Percentiles rank a stretch among this genome's conserved stretches.
Evolutionary conservation across 306 rosid genomes (phyloP).

Genomic region (Glycine tomentella): DNA sequence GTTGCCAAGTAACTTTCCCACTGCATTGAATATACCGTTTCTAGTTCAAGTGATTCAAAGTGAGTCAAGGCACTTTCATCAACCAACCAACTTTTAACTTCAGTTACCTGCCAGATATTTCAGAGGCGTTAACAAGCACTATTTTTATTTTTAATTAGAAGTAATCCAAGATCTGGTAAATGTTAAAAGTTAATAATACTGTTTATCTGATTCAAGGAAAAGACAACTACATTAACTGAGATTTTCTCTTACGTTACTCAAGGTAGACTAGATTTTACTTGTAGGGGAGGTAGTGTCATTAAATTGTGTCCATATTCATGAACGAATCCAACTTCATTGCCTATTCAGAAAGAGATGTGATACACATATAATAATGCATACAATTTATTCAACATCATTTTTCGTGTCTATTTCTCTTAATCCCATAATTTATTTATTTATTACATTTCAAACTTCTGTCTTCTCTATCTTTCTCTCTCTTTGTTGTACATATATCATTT

Average conservation of each 20-base stretch:
- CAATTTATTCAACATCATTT: too few species aligned
- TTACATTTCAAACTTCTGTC: too few species aligned
- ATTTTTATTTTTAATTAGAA: slow-evolving; percentile 1
- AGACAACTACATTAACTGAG: slow-evolving; percentile 20
- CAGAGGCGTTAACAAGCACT: slow-evolving; percentile 43
- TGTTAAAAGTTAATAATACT: slow-evolving; percentile 17
- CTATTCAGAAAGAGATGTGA: slow-evolving; percentile 1
- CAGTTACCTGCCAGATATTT: slow-evolving; percentile 61
- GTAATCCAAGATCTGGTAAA: slow-evolving; percentile 13
- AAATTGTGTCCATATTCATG: slow-evolving; percentile 32
- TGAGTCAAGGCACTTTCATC: slow-evolving; percentile 74
- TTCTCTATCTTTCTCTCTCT: too few species aligned
- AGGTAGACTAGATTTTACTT: not conserved
- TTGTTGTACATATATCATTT: too few species aligned
- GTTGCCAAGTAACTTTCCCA: slow-evolving; percentile 15
- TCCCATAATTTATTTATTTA: too few species aligned
- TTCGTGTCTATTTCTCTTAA: too few species aligned
- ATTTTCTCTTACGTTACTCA: not conserved
- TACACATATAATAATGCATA: too few species aligned
- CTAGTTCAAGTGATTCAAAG: slow-evolving; percentile 87
- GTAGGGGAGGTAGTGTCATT: not conserved
- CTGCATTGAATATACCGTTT: slow-evolving; percentile 62
- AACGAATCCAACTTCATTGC: slow-evolving; percentile 24
- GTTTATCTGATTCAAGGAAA: slow-evolving; percentile 28
- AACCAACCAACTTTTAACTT: slow-evolving; percentile 77